phyloP scores from a whole-genome alignment of 1,139 yeast species.

The Candida mesenterica region DNA sequence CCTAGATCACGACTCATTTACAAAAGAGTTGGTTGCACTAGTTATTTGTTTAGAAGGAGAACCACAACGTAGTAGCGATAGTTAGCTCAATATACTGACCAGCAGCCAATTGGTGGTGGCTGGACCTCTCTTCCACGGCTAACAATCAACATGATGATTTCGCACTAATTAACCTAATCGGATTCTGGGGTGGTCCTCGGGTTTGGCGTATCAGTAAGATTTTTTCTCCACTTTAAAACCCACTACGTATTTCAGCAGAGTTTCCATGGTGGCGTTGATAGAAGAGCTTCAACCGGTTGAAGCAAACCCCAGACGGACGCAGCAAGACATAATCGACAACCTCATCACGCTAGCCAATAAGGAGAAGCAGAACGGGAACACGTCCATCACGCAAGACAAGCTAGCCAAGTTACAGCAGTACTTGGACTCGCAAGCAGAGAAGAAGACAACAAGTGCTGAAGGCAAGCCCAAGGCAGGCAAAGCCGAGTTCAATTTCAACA shows the following conservation, averaged over 20 bases:
- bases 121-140: too few relatives aligned
- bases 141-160: too few relatives aligned
- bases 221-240: neutral
- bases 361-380: constrained; percentile 24
- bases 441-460: constrained; percentile 2
- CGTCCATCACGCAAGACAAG: constrained; percentile 21
- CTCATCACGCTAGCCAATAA: constrained; percentile 20
- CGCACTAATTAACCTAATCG: too few relatives aligned
- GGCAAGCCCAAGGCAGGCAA: neutral
- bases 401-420: constrained; percentile 16
- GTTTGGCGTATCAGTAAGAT: too few relatives aligned
- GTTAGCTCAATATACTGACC: too few relatives aligned
- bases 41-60: neutral
- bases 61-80: neutral
- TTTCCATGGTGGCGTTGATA: neutral
- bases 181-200: too few relatives aligned
- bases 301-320: constrained; percentile 2
- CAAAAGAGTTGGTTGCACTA: constrained; percentile 2
- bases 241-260: neutral
- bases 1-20: constrained; percentile 1
- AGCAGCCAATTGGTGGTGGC: too few relatives aligned
- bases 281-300: neutral
- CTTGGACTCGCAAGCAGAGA: constrained; percentile 9
- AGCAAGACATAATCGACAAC: constrained; percentile 18
- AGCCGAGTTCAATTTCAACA: constrained; percentile 7